Evolutionary conservation across 352 stramenopile species (phyloP), one percentile per base, ranked within the genome.

Genomic region (Globisporangium rhizosaccharum): DNA sequence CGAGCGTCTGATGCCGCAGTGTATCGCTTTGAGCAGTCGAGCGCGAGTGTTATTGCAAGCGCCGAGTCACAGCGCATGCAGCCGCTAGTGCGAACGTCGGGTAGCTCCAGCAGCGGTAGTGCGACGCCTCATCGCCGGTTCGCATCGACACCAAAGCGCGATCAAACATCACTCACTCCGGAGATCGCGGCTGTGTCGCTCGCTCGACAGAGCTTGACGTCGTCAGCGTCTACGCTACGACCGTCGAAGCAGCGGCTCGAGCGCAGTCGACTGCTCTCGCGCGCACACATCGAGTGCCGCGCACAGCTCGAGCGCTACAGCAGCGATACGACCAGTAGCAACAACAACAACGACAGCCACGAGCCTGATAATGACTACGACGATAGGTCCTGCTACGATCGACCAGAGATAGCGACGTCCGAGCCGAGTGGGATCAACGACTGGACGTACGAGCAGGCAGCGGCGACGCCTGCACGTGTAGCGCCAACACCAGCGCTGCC

Each of bases 221-320:
- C 77, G 7, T 87, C 77, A 0, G 75, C 73, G 0, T 85, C 77
- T 1, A 67, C 69, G 2, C 57, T 77, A 14, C 71, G 77, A 2
- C 77, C 73, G 26, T 70, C 66, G 0, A 84, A 85, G 59, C 71
- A 74, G 30, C 52, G 54, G 7, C 39, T 37, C 10, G 53, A 60
- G 15, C 56, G 51, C 51, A 62, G 56, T 39, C 47, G 45, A 6
- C 44, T 61, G 12, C 30, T 67, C 12, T 61, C 56, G 17, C 51
- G 26, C 4, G 51, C 61, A 11, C 51, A 64, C 42, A n/a, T 64
- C 26, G 44, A 64, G 26, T 51, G 51, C 18, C 58, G 52, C 7
- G 41, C 37, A 1, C 51, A 64, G 23, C 44, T 64, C 37, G 37
- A 39, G 10, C 47, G 8, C 33, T 39, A 39, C 33, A 39, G 33